Base-by-base conservation (phyloP, 2,329 filamentous ascomycete species). In the Colletotrichum trifolii region DNA sequence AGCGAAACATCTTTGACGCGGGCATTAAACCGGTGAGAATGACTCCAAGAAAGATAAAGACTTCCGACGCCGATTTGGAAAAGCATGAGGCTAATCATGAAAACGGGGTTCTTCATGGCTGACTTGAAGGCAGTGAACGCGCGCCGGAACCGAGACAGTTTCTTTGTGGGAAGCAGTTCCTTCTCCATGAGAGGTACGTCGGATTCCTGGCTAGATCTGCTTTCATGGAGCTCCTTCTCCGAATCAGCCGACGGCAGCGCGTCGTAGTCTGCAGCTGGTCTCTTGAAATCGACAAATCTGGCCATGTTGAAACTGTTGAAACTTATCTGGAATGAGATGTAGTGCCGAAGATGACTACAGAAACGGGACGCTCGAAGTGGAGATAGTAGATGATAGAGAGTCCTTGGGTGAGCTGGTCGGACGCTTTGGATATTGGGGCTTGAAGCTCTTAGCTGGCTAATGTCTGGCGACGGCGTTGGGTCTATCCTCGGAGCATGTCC, bases 51-150 rank as follows among this genome's bases (percentile, higher is more conserved):
- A 35, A 60, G 49, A 6, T 34, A 36, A 2, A 60, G 49, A 12
- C 58, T 60, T 7, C 58, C 25, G 8, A 54, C 42, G 9, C 49
- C 49, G 1, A 55, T n/a, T 42, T 60, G 58, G 25, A 60, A 54
- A 6, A 60, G 34, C 38, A 60, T 9, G 15, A 60, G 17, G 42
- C 39, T 38, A 15, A 48, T 11, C 10, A 54, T 47, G 2, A 60
- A 54, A 15, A 54, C 9, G 3, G 49, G 58, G 17, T 11, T 54
- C 4, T 42, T 54, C 58, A 60, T 48, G 6, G 42, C 42, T 13
- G 25, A 2, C 5, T 40, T 60, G 12, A 42, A 17, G 1, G 36
- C 6, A 12, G 1, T 12, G 7, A 60, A 33, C 2, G 17, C 2
- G 5, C 3, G 34, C 33, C 42, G 48, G 10, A 33, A 6, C 34